Evolutionary conservation across 768 basidiomycete species (phyloP).

Genomic region (Tylopilus sp.): DNA sequence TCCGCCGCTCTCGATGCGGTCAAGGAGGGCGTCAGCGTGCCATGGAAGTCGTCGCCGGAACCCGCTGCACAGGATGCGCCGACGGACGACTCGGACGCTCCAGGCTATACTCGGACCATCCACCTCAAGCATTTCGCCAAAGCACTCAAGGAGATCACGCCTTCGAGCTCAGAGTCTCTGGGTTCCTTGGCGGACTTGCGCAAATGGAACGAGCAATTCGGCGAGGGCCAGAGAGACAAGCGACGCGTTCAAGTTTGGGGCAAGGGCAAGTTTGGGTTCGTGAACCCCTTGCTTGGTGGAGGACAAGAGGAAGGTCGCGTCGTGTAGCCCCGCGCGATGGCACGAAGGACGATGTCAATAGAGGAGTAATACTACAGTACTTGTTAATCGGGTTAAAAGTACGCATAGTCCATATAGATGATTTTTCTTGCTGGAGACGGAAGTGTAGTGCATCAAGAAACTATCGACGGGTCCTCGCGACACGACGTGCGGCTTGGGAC

Average conservation of each 20-base stretch:
- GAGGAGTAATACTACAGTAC: slow-evolving; percentile 26
- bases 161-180: slow-evolving; percentile 80
- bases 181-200: slow-evolving; percentile 72
- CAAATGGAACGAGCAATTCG: slow-evolving; percentile 94
- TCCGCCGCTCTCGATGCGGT: slow-evolving; percentile 89
- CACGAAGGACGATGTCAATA: slow-evolving; percentile 19
- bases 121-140: slow-evolving; percentile 68
- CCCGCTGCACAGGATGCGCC: background rate
- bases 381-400: slow-evolving; percentile 13
- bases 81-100: slow-evolving; percentile 4
- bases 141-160: slow-evolving; percentile 86
- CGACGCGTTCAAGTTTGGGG: slow-evolving; percentile 79
- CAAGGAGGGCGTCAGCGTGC: slow-evolving; percentile 78
- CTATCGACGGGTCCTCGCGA: slow-evolving; percentile 16
- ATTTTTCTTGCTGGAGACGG: background rate
- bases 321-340: slow-evolving; percentile 14
- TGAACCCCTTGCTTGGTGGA: slow-evolving; percentile 38
- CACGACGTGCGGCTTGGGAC: slow-evolving; percentile 22
- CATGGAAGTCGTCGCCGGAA: slow-evolving; percentile 51
- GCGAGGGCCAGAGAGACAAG: slow-evolving; percentile 72
- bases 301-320: slow-evolving; percentile 46
- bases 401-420: slow-evolving; percentile 11
- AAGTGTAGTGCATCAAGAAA: background rate
- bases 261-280: slow-evolving; percentile 85
- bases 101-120: slow-evolving; percentile 38